Evolutionary conservation across 2,329 filamentous ascomycete species (phyloP).

Genomic region (Pestalotiopsis sp.): DNA sequence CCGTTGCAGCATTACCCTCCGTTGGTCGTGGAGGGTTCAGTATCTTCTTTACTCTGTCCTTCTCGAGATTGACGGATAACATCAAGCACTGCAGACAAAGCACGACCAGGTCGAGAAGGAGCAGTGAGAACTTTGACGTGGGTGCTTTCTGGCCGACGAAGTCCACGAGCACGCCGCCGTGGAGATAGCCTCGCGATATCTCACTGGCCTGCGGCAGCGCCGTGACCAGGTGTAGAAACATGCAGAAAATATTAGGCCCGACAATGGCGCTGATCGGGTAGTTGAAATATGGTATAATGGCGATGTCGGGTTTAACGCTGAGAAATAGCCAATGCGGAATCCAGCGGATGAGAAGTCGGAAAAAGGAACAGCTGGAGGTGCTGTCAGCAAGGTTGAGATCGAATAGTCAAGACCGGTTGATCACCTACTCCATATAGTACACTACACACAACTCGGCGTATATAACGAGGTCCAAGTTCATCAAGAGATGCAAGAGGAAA

Average conservation of each 20-base stretch:
- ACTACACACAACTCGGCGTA: constrained; percentile 66
- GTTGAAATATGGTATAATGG: constrained; percentile 58
- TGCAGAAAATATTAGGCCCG: constrained; percentile 61
- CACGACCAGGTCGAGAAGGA: constrained; percentile 59
- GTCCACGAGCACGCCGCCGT: constrained; percentile 69
- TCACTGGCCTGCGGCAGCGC: constrained; percentile 60
- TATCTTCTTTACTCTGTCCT: constrained; percentile 56
- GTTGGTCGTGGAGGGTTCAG: constrained; percentile 38
- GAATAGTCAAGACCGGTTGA: no score
- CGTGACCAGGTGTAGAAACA: constrained; percentile 61
- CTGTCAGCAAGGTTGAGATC: not conserved
- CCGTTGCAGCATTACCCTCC: constrained; percentile 24
- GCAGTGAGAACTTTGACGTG: constrained; percentile 55
- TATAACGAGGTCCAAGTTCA: constrained; percentile 63
- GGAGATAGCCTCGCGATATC: constrained; percentile 65
- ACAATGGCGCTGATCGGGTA: constrained; percentile 62
- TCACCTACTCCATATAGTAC: constrained; percentile 72
- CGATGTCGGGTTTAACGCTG: constrained; percentile 61
- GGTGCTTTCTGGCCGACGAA: constrained; percentile 69
- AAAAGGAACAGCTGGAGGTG: constrained; percentile 61
- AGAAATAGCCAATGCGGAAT: constrained; percentile 65
- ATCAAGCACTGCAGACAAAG: constrained; percentile 64
- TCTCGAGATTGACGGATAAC: constrained; percentile 64
- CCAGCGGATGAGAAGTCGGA: constrained; percentile 62
- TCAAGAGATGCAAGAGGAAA: constrained; percentile 63